Evolutionary conservation across 2,329 filamentous ascomycete genomes (phyloP).

Genomic region (Aschersonia sp.): DNA sequence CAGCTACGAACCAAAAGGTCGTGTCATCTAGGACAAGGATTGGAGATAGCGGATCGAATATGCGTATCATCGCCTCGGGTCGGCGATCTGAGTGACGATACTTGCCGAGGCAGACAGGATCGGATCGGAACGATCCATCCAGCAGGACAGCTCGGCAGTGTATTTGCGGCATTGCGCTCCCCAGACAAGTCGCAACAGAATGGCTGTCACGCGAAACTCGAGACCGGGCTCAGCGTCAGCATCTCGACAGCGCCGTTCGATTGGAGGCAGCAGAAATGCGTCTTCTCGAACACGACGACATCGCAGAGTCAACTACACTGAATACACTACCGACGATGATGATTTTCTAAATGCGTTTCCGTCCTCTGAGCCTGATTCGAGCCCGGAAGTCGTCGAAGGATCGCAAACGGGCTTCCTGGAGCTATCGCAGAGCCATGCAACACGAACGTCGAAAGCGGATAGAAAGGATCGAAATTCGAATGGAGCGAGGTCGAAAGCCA

Average conservation of each 20-base stretch:
- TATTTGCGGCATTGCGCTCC: no score
- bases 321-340: conserved; percentile 1
- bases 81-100: no score
- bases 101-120: no score
- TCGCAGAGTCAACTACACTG: conserved; percentile 3
- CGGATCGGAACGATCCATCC: no score
- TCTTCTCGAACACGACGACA: conserved; percentile 2
- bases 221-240: neutral
- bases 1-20: no score
- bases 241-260: conserved; percentile 9
- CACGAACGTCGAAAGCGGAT: neutral
- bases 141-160: no score
- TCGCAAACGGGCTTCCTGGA: neutral
- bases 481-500: neutral
- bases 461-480: neutral
- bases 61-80: no score
- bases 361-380: neutral
- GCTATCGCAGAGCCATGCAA: neutral
- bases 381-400: neutral
- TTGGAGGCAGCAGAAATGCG: conserved; percentile 5
- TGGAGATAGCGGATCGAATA: no score
- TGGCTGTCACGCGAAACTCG: conserved; percentile 14
- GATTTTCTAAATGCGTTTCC: neutral
- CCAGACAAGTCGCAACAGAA: conserved; percentile 1
- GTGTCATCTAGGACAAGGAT: no score